These are phyloP conservation scores for Verbena officinalis DNA, from an alignment of 257 asterid species.

Conservation along the genomic window DNA sequence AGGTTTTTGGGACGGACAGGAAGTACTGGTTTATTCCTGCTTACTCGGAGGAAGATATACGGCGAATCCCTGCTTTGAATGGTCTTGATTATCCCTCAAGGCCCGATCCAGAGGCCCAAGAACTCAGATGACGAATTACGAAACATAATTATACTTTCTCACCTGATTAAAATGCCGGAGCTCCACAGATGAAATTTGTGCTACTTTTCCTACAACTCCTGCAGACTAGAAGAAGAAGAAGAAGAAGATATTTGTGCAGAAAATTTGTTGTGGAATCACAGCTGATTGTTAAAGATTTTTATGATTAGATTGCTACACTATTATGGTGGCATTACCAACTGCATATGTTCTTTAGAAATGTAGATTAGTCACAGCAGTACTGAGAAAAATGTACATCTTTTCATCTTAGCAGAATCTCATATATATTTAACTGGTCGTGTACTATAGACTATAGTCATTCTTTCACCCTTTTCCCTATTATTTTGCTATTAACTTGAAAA, in stretches of 20 bases:
- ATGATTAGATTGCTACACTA: background rate
- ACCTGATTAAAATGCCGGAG: background rate
- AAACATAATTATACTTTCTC: background rate
- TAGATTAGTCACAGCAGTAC: background rate
- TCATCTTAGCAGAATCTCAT: background rate
- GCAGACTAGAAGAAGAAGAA: background rate
- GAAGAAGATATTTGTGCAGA: constrained; percentile 3
- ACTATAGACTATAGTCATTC: background rate
- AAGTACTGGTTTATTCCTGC: constrained; percentile 62
- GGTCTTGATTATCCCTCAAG: constrained; percentile 71
- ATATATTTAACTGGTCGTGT: background rate
- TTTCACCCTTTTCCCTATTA: background rate
- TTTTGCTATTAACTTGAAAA: no score
- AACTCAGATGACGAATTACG: constrained; percentile 31
- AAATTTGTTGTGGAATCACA: background rate
- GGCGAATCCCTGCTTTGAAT: constrained; percentile 67
- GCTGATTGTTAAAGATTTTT: background rate
- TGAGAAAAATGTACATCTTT: no score
- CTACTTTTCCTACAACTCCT: background rate
- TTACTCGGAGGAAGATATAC: constrained; percentile 64
- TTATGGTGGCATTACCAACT: background rate
- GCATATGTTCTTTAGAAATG: constrained; percentile 6
- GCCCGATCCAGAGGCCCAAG: constrained; percentile 55
- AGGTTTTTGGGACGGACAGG: constrained; percentile 70
- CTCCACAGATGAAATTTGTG: background rate